Conservation (phyloP, 2,329 filamentous ascomycete genomes). For the Xylaria sp. region DNA sequence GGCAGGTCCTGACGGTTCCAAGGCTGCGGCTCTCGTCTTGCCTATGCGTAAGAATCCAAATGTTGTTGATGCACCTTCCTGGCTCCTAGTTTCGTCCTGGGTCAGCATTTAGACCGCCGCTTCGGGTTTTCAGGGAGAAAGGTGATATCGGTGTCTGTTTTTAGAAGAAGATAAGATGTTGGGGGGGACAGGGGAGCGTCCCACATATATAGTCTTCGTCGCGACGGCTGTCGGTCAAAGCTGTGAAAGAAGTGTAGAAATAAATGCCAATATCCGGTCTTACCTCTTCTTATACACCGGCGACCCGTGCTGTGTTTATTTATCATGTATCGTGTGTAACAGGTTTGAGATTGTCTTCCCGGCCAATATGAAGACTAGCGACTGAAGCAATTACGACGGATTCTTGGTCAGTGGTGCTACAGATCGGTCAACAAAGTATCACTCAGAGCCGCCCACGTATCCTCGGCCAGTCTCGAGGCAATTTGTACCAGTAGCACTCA, state of each 20-base stretch:
- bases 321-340: constrained; percentile 9
- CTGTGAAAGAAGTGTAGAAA: constrained; percentile 7
- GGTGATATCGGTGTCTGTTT: constrained; percentile 3
- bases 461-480: constrained; percentile 16
- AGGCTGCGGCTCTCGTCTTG: constrained; percentile 27
- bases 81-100: constrained; percentile 11
- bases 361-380: neutral
- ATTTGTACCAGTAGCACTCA: constrained; percentile 17
- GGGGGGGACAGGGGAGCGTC: constrained; percentile 13
- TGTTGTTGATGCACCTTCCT: constrained; percentile 19
- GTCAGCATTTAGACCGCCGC: constrained; percentile 19
- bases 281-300: constrained; percentile 17
- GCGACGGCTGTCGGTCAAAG: neutral
- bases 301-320: constrained; percentile 8
- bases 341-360: constrained; percentile 1
- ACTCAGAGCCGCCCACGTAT: constrained; percentile 6
- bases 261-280: neutral
- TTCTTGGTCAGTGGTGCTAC: neutral
- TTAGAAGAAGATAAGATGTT: constrained; percentile 1
- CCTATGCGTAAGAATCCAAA: constrained; percentile 11
- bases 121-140: neutral
- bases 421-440: constrained; percentile 1
- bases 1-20: constrained; percentile 9
- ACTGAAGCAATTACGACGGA: constrained; percentile 7
- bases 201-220: constrained; percentile 21